A percentile compares a stretch with the other conserved stretches of the same genome.
These are phyloP conservation scores for Amanita muscaria DNA, from an alignment of 768 basidiomycete genomes.

Conservation along the genomic window DNA sequence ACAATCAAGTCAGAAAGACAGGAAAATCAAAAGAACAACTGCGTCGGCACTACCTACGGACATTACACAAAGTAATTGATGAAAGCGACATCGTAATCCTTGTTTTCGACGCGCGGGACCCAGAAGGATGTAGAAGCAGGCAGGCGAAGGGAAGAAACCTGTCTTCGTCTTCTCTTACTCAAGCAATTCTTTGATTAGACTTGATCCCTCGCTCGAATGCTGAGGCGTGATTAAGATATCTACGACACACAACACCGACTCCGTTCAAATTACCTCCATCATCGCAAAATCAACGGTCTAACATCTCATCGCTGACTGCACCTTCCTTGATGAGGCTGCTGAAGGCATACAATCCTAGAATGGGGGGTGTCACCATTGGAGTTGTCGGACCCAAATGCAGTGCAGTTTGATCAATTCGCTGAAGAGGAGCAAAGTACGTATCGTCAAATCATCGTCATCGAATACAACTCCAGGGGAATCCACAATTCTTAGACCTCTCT, in stretches of 20 bases:
- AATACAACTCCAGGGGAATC: slow-evolving; percentile 99
- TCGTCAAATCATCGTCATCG: slow-evolving; percentile 38
- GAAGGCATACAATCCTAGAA: slow-evolving; percentile 71
- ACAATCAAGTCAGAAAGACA: no score
- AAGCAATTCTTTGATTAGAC: slow-evolving; percentile 49
- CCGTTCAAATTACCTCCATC: slow-evolving; percentile 80
- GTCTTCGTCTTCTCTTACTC: slow-evolving; percentile 15
- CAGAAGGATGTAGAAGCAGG: slow-evolving; percentile 85
- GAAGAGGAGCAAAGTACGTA: slow-evolving; percentile 65
- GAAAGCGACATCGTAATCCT: slow-evolving; percentile 86
- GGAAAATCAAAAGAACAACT: slow-evolving; percentile 59
- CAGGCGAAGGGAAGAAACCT: slow-evolving; percentile 89
- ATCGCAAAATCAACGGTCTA: slow-evolving; percentile 67
- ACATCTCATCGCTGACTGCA: slow-evolving; percentile 71
- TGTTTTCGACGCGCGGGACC: slow-evolving; percentile 90
- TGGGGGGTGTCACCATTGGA: slow-evolving; percentile 73
- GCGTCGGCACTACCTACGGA: slow-evolving; percentile 65
- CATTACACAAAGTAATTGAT: slow-evolving; percentile 88
- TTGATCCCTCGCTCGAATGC: slow-evolving; percentile 85
- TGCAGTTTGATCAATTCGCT: slow-evolving; percentile 97
- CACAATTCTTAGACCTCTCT: slow-evolving; percentile 79
- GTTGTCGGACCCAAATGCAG: slow-evolving; percentile 98
- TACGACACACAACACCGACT: slow-evolving; percentile 90
- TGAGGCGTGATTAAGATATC: slow-evolving; percentile 80
- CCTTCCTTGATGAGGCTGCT: slow-evolving; percentile 73